Percentiles rank a stretch among this genome's conserved stretches.
Conservation (phyloP, 768 basidiomycete genomes). For the Tylopilus subfusipes region DNA sequence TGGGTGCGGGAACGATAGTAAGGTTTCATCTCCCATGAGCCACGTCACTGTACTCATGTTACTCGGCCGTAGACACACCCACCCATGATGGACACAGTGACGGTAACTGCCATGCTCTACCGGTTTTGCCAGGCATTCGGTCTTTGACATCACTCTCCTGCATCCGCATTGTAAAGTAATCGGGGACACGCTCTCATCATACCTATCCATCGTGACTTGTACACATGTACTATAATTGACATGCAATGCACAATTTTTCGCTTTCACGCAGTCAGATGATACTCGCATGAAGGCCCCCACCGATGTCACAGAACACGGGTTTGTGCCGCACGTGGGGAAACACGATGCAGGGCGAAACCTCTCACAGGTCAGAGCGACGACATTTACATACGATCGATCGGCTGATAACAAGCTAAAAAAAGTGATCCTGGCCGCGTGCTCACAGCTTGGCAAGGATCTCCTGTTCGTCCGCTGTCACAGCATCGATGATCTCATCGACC, state of each 20-base stretch:
- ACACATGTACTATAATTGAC: slow-evolving; percentile 32
- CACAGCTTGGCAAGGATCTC: slow-evolving; percentile 54
- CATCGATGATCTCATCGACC: slow-evolving; percentile 77
- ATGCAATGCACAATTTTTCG: slow-evolving; percentile 25
- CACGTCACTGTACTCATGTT: slow-evolving; percentile 24
- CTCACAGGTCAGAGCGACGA: slow-evolving; percentile 16
- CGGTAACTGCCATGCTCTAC: slow-evolving; percentile 82
- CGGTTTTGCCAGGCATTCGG: slow-evolving; percentile 63
- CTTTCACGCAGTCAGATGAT: slow-evolving; percentile 22
- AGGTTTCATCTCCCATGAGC: slow-evolving; percentile 20
- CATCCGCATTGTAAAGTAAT: slow-evolving; percentile 34
- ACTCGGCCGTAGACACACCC: slow-evolving; percentile 63
- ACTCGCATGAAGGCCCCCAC: slow-evolving; percentile 9
- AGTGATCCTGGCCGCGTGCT: slow-evolving; percentile 26
- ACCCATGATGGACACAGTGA: slow-evolving; percentile 87
- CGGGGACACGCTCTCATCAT: slow-evolving; percentile 28
- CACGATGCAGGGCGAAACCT: slow-evolving; percentile 28
- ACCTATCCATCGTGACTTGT: slow-evolving; percentile 27
- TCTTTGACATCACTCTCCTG: slow-evolving; percentile 33
- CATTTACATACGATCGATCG: slow-evolving; percentile 27
- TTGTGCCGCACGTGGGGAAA: slow-evolving; percentile 32
- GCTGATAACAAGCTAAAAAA: slow-evolving; percentile 30
- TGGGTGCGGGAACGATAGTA: slow-evolving; percentile 81
- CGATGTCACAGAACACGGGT: slow-evolving; percentile 27
- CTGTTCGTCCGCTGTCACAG: slow-evolving; percentile 49